Percentiles rank a stretch among this genome's conserved stretches.
These are phyloP conservation scores for Marasmius tenuissimus DNA, from an alignment of 1,284 basidiomycete species.

Conservation along the genomic window DNA sequence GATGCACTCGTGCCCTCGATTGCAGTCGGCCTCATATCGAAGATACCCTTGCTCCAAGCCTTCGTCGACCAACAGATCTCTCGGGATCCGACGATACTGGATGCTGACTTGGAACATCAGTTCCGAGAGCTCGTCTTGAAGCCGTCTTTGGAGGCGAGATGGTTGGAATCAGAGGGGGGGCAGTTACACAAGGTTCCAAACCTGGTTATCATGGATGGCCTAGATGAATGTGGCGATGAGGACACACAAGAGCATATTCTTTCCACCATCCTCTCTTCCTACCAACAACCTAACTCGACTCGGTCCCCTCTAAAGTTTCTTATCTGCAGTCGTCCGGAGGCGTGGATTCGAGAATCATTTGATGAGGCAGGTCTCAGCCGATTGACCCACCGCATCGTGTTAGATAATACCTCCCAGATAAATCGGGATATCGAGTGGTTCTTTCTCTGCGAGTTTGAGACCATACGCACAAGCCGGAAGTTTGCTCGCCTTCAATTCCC, in stretches of 20 bases:
- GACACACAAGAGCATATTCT: background rate
- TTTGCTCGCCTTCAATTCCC: background rate
- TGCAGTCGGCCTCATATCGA: background rate
- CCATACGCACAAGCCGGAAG: conserved; percentile 1
- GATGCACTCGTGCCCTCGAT: background rate
- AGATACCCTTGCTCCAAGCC: background rate
- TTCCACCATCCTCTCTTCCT: background rate
- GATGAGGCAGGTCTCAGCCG: background rate
- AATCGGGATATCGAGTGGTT: conserved; percentile 10
- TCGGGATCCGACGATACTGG: background rate
- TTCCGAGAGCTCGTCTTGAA: background rate
- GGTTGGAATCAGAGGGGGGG: no score
- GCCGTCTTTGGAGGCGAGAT: no score
- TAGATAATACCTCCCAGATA: conserved; percentile 10
- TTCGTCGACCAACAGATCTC: background rate
- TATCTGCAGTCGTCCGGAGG: conserved; percentile 19
- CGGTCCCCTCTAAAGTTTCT: conserved; percentile 17
- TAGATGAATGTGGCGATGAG: conserved; percentile 16
- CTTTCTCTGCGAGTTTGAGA: conserved; percentile 9
- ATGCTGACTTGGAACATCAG: background rate
- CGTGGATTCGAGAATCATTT: conserved; percentile 14
- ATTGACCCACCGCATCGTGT: background rate
- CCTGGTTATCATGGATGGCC: conserved; percentile 16
- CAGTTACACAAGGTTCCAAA: background rate
- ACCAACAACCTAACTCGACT: background rate